Evolutionary conservation across 148 eudicot genomes (phyloP).

Genomic region (Pharnaceum exiguum): DNA sequence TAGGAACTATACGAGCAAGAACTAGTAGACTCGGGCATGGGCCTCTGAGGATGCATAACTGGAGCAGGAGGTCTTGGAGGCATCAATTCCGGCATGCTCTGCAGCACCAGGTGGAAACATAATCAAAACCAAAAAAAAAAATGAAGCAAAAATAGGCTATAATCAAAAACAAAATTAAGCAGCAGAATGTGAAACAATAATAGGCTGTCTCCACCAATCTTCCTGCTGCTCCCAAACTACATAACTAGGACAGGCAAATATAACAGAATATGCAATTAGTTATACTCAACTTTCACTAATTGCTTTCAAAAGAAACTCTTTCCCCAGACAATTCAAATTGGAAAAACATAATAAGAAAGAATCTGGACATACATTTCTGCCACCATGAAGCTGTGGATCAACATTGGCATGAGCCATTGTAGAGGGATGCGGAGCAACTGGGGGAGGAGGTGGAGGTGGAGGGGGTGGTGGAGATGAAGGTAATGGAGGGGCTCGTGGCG

Average conservation of each 20-base stretch:
- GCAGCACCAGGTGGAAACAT: conserved; percentile 1
- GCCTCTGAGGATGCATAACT: conserved; percentile 43
- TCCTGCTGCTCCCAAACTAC: too few relatives aligned
- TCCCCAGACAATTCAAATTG: background rate
- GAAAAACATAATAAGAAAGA: background rate
- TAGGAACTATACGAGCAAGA: conserved; percentile 42
- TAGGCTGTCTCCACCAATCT: too few relatives aligned
- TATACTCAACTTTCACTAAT: too few relatives aligned
- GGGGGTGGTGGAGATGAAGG: conserved; percentile 46
- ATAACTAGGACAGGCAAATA: too few relatives aligned
- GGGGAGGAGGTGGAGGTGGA: conserved; percentile 36
- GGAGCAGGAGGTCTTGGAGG: conserved; percentile 34
- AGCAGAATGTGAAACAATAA: background rate
- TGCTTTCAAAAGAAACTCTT: background rate
- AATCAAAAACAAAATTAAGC: background rate
- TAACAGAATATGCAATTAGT: too few relatives aligned
- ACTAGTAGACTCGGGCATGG: conserved; percentile 35
- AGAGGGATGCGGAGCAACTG: conserved; percentile 26
- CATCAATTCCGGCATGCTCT: conserved; percentile 51
- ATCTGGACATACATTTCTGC: conserved; percentile 35
- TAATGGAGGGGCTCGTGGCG: conserved; percentile 51
- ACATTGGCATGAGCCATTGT: conserved; percentile 29
- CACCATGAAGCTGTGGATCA: conserved; percentile 43
- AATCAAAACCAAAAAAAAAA: background rate
- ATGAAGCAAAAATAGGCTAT: background rate